These are phyloP conservation scores for Tilletiopsis washingtonensis DNA, from an alignment of 1,284 basidiomycete species.

Conservation along the genomic window DNA sequence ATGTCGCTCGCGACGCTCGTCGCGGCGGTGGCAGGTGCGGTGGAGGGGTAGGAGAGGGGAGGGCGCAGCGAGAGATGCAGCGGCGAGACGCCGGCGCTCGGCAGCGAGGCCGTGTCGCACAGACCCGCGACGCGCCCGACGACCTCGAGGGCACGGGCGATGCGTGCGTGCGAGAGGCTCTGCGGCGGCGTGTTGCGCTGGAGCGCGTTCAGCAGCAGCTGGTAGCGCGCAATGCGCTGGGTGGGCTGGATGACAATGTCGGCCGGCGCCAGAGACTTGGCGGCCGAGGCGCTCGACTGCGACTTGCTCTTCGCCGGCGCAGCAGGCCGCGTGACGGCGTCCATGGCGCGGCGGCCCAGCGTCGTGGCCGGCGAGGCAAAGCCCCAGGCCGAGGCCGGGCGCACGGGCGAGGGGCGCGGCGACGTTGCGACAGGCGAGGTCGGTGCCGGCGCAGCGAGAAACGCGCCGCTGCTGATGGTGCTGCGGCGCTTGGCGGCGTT, in stretches of 20 bases:
- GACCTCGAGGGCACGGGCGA: conserved; percentile 19
- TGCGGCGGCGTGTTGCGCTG: conserved; percentile 30
- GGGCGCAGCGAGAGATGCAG: too few relatives aligned
- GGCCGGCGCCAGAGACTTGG: conserved; percentile 12
- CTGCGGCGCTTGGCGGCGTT: conserved; percentile 14
- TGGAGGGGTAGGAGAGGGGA: too few relatives aligned
- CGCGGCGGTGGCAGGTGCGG: too few relatives aligned
- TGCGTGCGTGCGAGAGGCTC: conserved; percentile 22
- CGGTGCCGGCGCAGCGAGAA: too few relatives aligned
- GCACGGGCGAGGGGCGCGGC: background rate
- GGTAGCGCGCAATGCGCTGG: conserved; percentile 37
- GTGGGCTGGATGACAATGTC: conserved; percentile 45
- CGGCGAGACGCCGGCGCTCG: too few relatives aligned
- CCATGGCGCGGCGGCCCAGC: background rate
- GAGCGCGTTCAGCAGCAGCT: conserved; percentile 35
- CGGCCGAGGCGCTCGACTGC: background rate
- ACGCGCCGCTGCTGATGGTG: conserved; percentile 15
- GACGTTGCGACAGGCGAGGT: too few relatives aligned
- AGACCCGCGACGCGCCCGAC: conserved; percentile 15
- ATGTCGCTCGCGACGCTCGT: too few relatives aligned
- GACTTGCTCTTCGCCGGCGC: too few relatives aligned
- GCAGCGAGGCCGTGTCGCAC: conserved; percentile 27
- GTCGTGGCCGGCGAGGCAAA: background rate
- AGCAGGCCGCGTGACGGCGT: too few relatives aligned
- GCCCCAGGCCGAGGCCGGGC: background rate